These are phyloP conservation scores for Candida sp. DNA, from an alignment of 1,139 yeast genomes.

Conservation along the genomic window DNA sequence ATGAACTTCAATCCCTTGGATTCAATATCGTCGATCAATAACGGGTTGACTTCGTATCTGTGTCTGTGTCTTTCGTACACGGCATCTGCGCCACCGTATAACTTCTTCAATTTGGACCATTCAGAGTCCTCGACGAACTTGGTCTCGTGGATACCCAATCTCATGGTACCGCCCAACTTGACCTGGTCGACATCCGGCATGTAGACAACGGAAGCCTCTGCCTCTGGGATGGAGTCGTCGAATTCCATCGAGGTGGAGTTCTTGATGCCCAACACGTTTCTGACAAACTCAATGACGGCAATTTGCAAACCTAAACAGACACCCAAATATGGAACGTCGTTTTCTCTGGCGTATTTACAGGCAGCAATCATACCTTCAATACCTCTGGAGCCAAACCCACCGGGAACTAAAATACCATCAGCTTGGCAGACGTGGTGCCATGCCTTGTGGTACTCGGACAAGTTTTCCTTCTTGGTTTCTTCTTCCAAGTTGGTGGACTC, in stretches of 20 bases:
- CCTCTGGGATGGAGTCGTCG: conserved; percentile 63
- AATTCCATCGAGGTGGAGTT: conserved; percentile 89
- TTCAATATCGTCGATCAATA: conserved; percentile 72
- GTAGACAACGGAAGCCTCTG: conserved; percentile 83
- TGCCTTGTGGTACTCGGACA: conserved; percentile 88
- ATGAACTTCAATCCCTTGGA: conserved; percentile 82
- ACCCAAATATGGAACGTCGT: conserved; percentile 92
- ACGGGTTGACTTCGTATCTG: conserved; percentile 96
- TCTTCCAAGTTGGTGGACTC: conserved; percentile 93
- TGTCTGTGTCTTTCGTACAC: conserved; percentile 98
- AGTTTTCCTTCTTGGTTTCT: conserved; percentile 61
- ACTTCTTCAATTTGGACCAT: conserved; percentile 74
- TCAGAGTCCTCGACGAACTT: conserved; percentile 74
- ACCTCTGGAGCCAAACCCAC: conserved; percentile 98
- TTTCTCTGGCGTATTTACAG: conserved; percentile 97
- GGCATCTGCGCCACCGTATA: conserved; percentile 73
- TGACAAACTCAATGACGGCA: conserved; percentile 93
- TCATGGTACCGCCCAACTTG: conserved; percentile 98
- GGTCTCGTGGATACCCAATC: conserved; percentile 94
- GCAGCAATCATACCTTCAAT: conserved; percentile 98
- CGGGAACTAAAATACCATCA: conserved; percentile 97
- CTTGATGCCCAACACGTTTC: conserved; percentile 73
- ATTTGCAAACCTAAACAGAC: conserved; percentile 98
- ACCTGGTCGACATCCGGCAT: conserved; percentile 99
- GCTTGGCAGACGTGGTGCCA: conserved; percentile 96